These are phyloP conservation scores for Monosporascus cannonballus DNA, from an alignment of 2,329 filamentous ascomycete genomes.

Conservation along the genomic window DNA sequence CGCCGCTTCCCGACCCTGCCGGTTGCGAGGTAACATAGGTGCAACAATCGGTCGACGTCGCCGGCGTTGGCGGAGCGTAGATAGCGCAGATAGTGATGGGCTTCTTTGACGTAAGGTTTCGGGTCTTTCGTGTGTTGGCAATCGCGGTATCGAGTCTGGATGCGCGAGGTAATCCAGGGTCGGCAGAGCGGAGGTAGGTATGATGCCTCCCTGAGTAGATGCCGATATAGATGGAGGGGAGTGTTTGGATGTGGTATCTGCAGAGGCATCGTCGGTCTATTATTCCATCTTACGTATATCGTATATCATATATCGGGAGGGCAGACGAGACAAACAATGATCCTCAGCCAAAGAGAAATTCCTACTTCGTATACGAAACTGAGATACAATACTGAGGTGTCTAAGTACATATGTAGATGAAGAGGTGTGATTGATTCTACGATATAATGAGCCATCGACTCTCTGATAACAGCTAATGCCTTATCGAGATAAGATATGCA, in stretches of 20 bases:
- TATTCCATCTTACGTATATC: too few relatives aligned
- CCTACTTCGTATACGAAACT: too few relatives aligned
- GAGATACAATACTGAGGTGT: too few relatives aligned
- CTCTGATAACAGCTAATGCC: too few relatives aligned
- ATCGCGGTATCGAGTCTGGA: slow-evolving; percentile 41
- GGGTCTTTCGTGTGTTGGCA: slow-evolving; percentile 23
- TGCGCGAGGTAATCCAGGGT: slow-evolving; percentile 34
- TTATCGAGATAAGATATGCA: too few relatives aligned
- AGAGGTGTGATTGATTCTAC: too few relatives aligned
- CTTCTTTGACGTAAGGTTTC: slow-evolving; percentile 31
- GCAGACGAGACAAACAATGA: too few relatives aligned
- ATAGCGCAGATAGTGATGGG: slow-evolving; percentile 36
- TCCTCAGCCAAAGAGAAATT: too few relatives aligned
- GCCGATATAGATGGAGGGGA: slow-evolving; percentile 46
- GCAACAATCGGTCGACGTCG: slow-evolving; percentile 38
- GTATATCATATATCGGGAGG: too few relatives aligned
- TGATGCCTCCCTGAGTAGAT: slow-evolving; percentile 53
- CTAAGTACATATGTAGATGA: too few relatives aligned
- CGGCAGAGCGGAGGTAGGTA: slow-evolving; percentile 52
- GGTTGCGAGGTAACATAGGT: slow-evolving; percentile 43
- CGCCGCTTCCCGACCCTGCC: slow-evolving; percentile 47
- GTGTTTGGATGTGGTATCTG: slow-evolving; percentile 27
- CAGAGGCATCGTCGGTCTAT: slow-evolving; percentile 22
- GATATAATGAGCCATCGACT: too few relatives aligned
- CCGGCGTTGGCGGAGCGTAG: slow-evolving; percentile 50